Base-by-base conservation (phyloP, 306 rosid genomes). In the Cucumis hystrix region DNA sequence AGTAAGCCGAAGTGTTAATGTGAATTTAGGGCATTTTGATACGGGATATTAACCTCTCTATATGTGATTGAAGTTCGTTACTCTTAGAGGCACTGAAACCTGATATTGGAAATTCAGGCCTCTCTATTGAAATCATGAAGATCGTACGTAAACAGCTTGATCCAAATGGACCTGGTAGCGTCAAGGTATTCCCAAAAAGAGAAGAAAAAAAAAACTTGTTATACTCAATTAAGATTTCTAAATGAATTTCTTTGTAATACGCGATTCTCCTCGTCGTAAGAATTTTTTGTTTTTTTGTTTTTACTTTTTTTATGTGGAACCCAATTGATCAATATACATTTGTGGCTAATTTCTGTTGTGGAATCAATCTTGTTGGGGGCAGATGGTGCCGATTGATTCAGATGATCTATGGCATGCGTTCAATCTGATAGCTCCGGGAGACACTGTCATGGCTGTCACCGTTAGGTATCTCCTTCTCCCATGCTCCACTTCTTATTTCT, bases 301-400 rank as follows among this genome's bases (percentile, higher is more conserved):
- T 1, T 8, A 23, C 9, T 43, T 45, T 45, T 45, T 39, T 21
- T 25, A 23, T 43, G 52, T 69, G 11, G 75, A 69, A 69, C 6
- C n/a, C 75, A 23, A 21, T 20, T 12, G 39, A 20, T 3, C 52
- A 23, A 45, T 8, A 21, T 39, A 5, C 20, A 35, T 52, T 1
- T 62, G 77, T 39, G 37, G 57, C n/a, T 54, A 68, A 25, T 67
- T 85, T 76, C 11, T 66, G 66, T 30, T 85, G 74, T 7, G 56
- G n/a, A 67, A 41, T 68, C 11, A 67, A 41, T 68, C 11, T 39
- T 66, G 84, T 41, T 62, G 56, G 40, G 40, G 15, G 54, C 79
- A 95, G 99, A 95, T 95, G 99, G 84, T 95, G 6, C 91, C 99
- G 37, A 81, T 89, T 68, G 99, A 95, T 86, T 79, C 97, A 1